Percentiles rank a stretch among this genome's conserved stretches.
Evolutionary conservation across 2,329 filamentous ascomycete species (phyloP).

Genomic region (Colletotrichum sp.): DNA sequence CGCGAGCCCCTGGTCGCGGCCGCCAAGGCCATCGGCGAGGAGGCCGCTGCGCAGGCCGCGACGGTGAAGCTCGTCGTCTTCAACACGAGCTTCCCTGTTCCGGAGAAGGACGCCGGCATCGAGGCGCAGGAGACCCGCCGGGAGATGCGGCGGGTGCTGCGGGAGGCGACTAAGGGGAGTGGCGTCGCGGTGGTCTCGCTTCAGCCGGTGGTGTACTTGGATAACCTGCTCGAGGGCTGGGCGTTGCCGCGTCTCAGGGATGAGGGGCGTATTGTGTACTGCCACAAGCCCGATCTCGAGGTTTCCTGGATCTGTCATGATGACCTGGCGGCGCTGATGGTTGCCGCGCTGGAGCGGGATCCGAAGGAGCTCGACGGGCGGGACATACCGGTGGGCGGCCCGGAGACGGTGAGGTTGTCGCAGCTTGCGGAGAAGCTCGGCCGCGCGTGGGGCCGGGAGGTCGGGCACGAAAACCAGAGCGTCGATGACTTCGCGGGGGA

Average conservation of each 20-base stretch:
- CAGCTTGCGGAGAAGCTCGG: conserved; percentile 37
- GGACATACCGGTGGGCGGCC: conserved; percentile 38
- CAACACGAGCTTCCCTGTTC: conserved; percentile 32
- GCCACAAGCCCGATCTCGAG: conserved; percentile 39
- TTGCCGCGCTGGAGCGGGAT: conserved; percentile 32
- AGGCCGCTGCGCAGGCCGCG: conserved; percentile 54
- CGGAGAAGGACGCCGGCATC: conserved; percentile 25
- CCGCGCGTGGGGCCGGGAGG: conserved; percentile 32
- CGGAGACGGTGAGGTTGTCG: conserved; percentile 35
- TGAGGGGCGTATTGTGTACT: conserved; percentile 39
- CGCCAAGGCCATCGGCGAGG: conserved; percentile 61
- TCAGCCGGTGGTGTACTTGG: conserved; percentile 41
- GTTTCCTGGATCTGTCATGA: conserved; percentile 45
- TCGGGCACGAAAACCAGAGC: conserved; percentile 36
- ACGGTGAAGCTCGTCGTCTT: conserved; percentile 35
- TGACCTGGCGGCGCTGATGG: conserved; percentile 42
- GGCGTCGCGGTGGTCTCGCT: conserved; percentile 37
- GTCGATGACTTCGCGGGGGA: conserved; percentile 25
- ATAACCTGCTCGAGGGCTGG: conserved; percentile 44
- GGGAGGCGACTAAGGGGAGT: conserved; percentile 19
- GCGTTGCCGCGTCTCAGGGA: conserved; percentile 38
- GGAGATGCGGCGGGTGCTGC: conserved; percentile 34
- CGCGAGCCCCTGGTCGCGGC: conserved; percentile 54
- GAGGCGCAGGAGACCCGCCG: conserved; percentile 27
- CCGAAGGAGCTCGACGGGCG: conserved; percentile 36